Percentiles rank a stretch among this genome's conserved stretches.
Conservation (phyloP, 23 red algal species). For the Gracilariopsis chorda region DNA sequence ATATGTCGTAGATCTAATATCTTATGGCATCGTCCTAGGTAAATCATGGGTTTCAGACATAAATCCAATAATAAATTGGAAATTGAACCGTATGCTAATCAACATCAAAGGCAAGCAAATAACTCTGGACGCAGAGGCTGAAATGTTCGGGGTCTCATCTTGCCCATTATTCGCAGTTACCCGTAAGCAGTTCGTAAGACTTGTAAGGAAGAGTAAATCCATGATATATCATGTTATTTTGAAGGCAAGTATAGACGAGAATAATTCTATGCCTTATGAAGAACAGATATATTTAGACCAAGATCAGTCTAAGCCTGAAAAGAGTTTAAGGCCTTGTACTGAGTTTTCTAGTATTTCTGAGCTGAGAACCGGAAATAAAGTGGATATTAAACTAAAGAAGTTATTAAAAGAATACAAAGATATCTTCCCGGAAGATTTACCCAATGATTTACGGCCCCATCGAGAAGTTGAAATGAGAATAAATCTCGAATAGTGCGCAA, state of each 20-base stretch:
- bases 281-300: no score
- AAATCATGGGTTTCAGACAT: neutral
- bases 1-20: no score
- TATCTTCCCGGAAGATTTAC: neutral
- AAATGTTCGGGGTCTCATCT: neutral
- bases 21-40: no score
- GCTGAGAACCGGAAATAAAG: neutral
- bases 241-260: neutral
- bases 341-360: no score
- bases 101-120: neutral
- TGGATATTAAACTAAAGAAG: neutral
- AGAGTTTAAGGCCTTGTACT: no score
- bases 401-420: neutral
- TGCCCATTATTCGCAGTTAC: neutral
- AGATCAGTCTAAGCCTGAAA: neutral
- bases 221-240: slow-evolving; percentile 8
- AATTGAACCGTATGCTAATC: neutral
- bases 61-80: slow-evolving; percentile 26
- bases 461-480: slow-evolving; percentile 30
- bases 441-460: neutral
- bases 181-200: neutral
- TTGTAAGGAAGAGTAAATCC: slow-evolving; percentile 5
- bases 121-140: slow-evolving; percentile 35
- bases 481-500: neutral
- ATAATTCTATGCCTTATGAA: no score